These are phyloP conservation scores for Xenoacremonium recifei DNA, from an alignment of 2,329 filamentous ascomycete genomes.

Conservation along the genomic window DNA sequence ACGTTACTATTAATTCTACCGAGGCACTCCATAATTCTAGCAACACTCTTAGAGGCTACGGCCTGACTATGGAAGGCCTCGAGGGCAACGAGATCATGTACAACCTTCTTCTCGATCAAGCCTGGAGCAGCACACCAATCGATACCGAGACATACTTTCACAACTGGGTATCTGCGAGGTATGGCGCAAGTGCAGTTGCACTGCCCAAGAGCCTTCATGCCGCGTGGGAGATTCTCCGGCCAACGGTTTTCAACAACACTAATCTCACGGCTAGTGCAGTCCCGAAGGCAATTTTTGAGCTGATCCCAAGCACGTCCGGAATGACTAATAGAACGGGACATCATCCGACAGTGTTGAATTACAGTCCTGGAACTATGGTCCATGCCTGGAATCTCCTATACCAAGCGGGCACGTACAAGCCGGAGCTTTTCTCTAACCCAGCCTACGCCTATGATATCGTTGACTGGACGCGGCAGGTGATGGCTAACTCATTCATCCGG, in stretches of 20 bases:
- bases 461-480: slow-evolving; percentile 48
- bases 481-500: slow-evolving; percentile 44
- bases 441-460: slow-evolving; percentile 46
- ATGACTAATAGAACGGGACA: slow-evolving; percentile 16
- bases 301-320: slow-evolving; percentile 40
- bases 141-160: slow-evolving; percentile 44
- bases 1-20: slow-evolving; percentile 46
- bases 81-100: slow-evolving; percentile 55
- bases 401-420: slow-evolving; percentile 29
- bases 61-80: slow-evolving; percentile 48
- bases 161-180: slow-evolving; percentile 43
- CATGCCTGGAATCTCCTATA: not conserved
- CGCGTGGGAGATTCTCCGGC: slow-evolving; percentile 46
- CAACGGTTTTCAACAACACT: slow-evolving; percentile 48
- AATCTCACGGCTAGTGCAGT: slow-evolving; percentile 40
- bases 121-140: slow-evolving; percentile 43
- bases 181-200: slow-evolving; percentile 24
- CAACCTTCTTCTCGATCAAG: slow-evolving; percentile 49
- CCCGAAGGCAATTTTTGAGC: slow-evolving; percentile 45
- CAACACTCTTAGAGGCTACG: slow-evolving; percentile 46
- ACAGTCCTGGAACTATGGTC: not conserved
- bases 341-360: not conserved
- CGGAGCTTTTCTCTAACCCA: slow-evolving; percentile 37
- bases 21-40: slow-evolving; percentile 39
- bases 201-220: slow-evolving; percentile 34